Evolutionary conservation across 116 monocot genomes (phyloP).

Genomic region (Papilionanthe hybrid): DNA sequence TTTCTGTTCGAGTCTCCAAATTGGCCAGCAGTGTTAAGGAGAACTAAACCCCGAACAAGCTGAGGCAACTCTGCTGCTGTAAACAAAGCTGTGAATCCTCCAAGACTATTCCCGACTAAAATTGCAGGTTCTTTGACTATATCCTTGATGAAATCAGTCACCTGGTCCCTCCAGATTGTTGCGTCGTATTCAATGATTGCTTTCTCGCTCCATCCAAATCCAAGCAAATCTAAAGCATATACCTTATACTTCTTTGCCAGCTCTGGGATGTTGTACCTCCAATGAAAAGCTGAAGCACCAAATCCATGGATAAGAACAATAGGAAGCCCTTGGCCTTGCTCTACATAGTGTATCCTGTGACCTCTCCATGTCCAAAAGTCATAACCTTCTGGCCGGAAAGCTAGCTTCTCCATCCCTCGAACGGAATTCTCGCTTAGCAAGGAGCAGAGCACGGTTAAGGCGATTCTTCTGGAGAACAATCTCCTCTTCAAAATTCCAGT

Average conservation of each 20-base stretch:
- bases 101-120: constrained; percentile 93
- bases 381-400: constrained; percentile 84
- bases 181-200: constrained; percentile 90
- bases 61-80: constrained; percentile 67
- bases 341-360: constrained; percentile 87
- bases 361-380: constrained; percentile 94
- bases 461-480: too few species aligned
- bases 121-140: constrained; percentile 89
- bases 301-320: constrained; percentile 96
- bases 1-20: constrained; percentile 41
- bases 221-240: constrained; percentile 89
- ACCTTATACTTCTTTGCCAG: constrained; percentile 91
- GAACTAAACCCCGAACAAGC: constrained; percentile 53
- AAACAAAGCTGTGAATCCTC: constrained; percentile 88
- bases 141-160: constrained; percentile 82
- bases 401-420: constrained; percentile 73
- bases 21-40: constrained; percentile 95
- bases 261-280: constrained; percentile 94
- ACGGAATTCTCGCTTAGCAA: too few species aligned
- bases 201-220: constrained; percentile 99
- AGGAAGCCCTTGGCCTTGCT: constrained; percentile 66
- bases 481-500: too few species aligned
- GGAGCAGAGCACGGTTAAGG: too few species aligned
- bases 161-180: constrained; percentile 79
- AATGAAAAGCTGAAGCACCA: constrained; percentile 94